Percentiles rank a stretch among this genome's conserved stretches.
Conservation (phyloP, 176 grass and related monocot species). For the Zea luxurians region DNA sequence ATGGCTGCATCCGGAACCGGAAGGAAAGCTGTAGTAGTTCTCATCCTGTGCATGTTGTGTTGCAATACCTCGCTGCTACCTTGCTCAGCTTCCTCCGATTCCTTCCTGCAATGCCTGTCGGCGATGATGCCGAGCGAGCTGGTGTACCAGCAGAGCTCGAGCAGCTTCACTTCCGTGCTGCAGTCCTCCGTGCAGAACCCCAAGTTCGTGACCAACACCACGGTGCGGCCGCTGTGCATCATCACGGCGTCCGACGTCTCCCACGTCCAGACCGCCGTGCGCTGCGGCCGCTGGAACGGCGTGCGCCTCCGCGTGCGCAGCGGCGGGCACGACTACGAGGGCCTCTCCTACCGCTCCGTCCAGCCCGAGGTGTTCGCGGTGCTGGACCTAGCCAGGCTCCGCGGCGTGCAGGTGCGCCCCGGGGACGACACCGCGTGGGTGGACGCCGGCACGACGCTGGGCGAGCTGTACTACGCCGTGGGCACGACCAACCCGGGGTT, state of each 20-base stretch:
- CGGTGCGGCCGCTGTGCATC: conserved; percentile 44
- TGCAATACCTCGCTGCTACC: neutral
- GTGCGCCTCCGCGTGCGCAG: conserved; percentile 53
- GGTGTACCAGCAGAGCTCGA: conserved; percentile 30
- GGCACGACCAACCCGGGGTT: conserved; percentile 31
- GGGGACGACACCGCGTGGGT: conserved; percentile 31
- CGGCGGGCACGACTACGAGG: conserved; percentile 71
- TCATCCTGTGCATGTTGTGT: neutral
- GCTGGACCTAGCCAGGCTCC: conserved; percentile 37
- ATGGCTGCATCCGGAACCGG: neutral
- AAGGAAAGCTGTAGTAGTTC: neutral
- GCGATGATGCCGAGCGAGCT: neutral
- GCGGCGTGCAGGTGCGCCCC: neutral
- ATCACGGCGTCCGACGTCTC: conserved; percentile 35
- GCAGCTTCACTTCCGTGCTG: conserved; percentile 33
- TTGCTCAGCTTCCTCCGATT: neutral
- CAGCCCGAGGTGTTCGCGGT: conserved; percentile 35
- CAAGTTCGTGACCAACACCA: conserved; percentile 37
- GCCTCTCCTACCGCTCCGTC: conserved; percentile 54
- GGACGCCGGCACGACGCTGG: conserved; percentile 22
- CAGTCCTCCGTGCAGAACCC: conserved; percentile 57
- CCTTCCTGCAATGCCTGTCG: conserved; percentile 51
- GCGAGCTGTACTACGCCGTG: conserved; percentile 38
- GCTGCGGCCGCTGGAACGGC: conserved; percentile 35
- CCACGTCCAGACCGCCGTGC: conserved; percentile 48